Base-by-base conservation (phyloP, 495 filamentous ascomycete genomes). In the Rusavskia elegans region DNA sequence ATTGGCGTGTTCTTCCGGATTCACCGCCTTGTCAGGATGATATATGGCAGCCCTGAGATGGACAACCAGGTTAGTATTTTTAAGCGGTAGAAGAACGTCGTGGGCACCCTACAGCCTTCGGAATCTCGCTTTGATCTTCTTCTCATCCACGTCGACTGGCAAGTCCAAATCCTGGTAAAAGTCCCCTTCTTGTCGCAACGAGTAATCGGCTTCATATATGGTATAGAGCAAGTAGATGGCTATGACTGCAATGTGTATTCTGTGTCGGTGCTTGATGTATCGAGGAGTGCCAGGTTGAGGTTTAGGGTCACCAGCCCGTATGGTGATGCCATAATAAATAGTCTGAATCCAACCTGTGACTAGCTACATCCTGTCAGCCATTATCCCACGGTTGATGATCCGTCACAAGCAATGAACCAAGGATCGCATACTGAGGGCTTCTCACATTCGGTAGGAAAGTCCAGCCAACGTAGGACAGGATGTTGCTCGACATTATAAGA, bases 141-240 rank as follows among this genome's bases (percentile, higher is more conserved):
- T 78, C 40, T 92, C 87, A 50, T 80, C 78, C 21, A 80, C 84
- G 52, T 76, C 62, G 29, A 79, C 73, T 9, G 81, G 74, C 0
- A 95, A 71, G 16, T 76, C 77, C 0, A 98, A 74, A 41, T 77
- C 77, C 44, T 76, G 67, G 68, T 95, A 97, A 69, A 85, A 95
- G 70, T 84, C 77, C 21, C 82, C 79, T 0, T 71, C 68, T 50
- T 73, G 70, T 39, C 78, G 83, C 2, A 97, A 68, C 44, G 84
- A 76, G 66, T 84, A 82, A 72, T 95, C 87, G 51, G 84, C 82
- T 68, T 97, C 90, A 69, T 89, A 95, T 59, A 98, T 80, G 35
- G 86, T 96, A 71, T 95, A 97, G 54, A 85, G 68, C 19, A 98
- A 83, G 68, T 97, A 98, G 42, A 77, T 62, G 38, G 80, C 65